Percentiles rank a stretch among this genome's conserved stretches.
These are phyloP conservation scores for Picochlorum sp. DNA, from an alignment of 139 green algal genomes.

Conservation along the genomic window DNA sequence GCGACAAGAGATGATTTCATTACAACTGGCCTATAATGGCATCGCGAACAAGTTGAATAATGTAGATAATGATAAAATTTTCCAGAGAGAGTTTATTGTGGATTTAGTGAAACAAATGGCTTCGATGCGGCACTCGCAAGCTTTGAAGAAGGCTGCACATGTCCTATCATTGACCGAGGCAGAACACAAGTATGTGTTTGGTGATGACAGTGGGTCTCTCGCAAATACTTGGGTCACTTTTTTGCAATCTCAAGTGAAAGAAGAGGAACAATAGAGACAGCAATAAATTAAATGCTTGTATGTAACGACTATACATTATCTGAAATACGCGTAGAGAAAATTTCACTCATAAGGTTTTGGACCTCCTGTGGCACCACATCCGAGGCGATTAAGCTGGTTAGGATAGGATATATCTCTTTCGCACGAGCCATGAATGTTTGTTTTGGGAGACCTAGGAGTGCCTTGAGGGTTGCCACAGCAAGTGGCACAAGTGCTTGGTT, in stretches of 20 bases:
- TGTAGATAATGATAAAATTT: neutral
- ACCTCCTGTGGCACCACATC: slow-evolving; percentile 80
- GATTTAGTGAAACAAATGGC: neutral
- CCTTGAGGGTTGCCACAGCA: slow-evolving; percentile 53
- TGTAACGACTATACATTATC: too few relatives aligned
- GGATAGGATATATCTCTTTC: slow-evolving; percentile 74
- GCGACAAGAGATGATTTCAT: slow-evolving; percentile 8
- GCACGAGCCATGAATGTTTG: slow-evolving; percentile 61
- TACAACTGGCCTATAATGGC: slow-evolving; percentile 1
- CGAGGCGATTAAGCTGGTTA: slow-evolving; percentile 71
- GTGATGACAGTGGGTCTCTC: slow-evolving; percentile 7
- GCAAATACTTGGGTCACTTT: slow-evolving; percentile 26
- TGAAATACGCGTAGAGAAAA: slow-evolving; percentile 60
- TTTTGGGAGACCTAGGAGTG: slow-evolving; percentile 51
- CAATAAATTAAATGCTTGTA: too few relatives aligned
- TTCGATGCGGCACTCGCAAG: neutral
- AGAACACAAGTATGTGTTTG: neutral
- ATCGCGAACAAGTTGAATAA: neutral
- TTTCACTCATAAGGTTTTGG: slow-evolving; percentile 62
- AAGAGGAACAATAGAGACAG: neutral
- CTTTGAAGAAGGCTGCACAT: neutral
- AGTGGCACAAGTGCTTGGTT: slow-evolving; percentile 56
- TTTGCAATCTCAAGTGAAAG: slow-evolving; percentile 18
- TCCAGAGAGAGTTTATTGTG: neutral
- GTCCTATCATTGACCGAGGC: neutral